Evolutionary conservation across 345 rosid species (phyloP), one percentile per base, ranked within the genome.

Genomic region (Isatis tinctoria): DNA sequence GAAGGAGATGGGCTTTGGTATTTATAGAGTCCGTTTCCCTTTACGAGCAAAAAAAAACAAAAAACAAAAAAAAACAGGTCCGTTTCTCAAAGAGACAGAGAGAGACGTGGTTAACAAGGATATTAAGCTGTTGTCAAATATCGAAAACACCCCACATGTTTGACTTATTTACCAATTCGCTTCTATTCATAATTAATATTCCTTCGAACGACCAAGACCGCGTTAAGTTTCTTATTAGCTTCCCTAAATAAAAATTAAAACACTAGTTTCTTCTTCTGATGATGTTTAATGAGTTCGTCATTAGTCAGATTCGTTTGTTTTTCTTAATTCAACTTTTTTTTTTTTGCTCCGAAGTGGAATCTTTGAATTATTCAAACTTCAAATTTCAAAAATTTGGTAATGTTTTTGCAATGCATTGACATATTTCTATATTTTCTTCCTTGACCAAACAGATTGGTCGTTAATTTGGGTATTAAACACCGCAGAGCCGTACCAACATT

Each of bases 21-120:
- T 94, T 88, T 91, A 88, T 91, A 88, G 90, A 86, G 81, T 74
- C 54, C 67, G 74, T 72, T 74, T 63, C 41, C 60, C 32, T 14
- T 2, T 44, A 11, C 2, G 10, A 26, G 4, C 5, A 24, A 24
- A 3, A 40, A 6, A 8, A 10, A 2, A 32, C 0, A 27, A 30
- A 17, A 9, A 37, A 17, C 5, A n/a, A n/a, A 22, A 5, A n/a
- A 5, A 8, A 12, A 2, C 20, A 10, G 43, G 26, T 54, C 28
- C 6, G 49, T 65, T 22, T 63, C 43, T 52, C 61, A 4, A n/a
- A 35, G 43, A 59, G 28, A 61, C 5, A 17, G 64, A 32, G 45
- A 60, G 48, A 83, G 89, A 83, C 93, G 93, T 89, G 97, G 78
- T 81, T 68, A 64, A 75, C 89, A 86, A 87, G 87, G 84, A 9